phyloP scores from a whole-genome alignment of 345 rosid species.

The Trapa bicornis region DNA sequence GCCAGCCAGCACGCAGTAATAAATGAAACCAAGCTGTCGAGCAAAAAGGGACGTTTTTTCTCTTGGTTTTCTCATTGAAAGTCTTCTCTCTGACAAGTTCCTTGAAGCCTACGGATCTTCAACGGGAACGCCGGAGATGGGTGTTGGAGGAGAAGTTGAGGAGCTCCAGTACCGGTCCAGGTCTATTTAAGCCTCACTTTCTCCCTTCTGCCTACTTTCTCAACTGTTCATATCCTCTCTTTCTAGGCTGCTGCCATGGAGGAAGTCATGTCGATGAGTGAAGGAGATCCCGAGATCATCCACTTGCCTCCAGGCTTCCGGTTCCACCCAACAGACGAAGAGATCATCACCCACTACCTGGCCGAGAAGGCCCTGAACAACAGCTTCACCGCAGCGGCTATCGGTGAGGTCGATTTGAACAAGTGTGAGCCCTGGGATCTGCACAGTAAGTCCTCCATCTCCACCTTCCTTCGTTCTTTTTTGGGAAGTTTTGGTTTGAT shows the following conservation, averaged over 20 bases:
- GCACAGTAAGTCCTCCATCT: slow-evolving; percentile 37
- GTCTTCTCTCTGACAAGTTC: slow-evolving; percentile 43
- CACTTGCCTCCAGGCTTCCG: slow-evolving; percentile 82
- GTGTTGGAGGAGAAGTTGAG: slow-evolving; percentile 3
- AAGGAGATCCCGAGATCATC: slow-evolving; percentile 32
- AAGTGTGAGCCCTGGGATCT: slow-evolving; percentile 95
- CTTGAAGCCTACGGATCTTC: slow-evolving; percentile 63
- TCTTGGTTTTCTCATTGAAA: too few species aligned
- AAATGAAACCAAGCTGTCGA: not conserved
- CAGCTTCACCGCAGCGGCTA: slow-evolving; percentile 36
- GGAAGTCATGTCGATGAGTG: slow-evolving; percentile 21
- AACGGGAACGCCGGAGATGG: not conserved
- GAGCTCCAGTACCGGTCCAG: not conserved
- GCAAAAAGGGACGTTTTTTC: not conserved
- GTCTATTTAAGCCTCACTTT: slow-evolving; percentile 40
- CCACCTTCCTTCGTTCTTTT: not conserved
- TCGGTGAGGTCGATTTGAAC: slow-evolving; percentile 79
- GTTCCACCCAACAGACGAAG: slow-evolving; percentile 19
- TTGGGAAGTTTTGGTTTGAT: not conserved
- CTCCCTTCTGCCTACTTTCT: slow-evolving; percentile 34
- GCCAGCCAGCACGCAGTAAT: not conserved
- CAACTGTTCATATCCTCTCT: not conserved
- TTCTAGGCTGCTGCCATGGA: slow-evolving; percentile 19
- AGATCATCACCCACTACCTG: slow-evolving; percentile 65
- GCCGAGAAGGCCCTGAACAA: slow-evolving; percentile 40